phyloP scores from a whole-genome alignment of 2,329 filamentous ascomycete genomes.

The Cladosporium velox region DNA sequence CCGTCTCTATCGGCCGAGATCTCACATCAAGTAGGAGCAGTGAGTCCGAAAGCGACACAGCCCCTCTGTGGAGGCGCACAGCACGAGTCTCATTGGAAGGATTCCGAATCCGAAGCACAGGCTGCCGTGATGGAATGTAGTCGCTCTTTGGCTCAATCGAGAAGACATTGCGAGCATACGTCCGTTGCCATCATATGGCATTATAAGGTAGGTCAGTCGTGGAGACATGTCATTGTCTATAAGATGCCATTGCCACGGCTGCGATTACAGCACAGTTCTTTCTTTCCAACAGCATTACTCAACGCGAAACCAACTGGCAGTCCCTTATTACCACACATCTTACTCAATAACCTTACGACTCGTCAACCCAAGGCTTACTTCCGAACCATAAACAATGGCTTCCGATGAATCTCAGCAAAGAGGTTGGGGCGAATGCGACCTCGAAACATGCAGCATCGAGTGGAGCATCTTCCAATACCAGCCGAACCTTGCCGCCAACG shows the following conservation, averaged over 20 bases:
- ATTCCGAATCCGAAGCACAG: neutral
- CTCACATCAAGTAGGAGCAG: neutral
- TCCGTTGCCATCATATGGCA: neutral
- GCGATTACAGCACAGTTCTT: neutral
- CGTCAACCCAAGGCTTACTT: neutral
- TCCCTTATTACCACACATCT: neutral
- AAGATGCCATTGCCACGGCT: neutral
- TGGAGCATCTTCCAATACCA: slow-evolving; percentile 48
- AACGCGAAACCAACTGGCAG: neutral
- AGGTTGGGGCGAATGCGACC: slow-evolving; percentile 21
- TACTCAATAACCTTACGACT: neutral
- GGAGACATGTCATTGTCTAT: neutral
- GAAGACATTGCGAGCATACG: slow-evolving; percentile 5
- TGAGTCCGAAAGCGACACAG: neutral
- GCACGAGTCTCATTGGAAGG: neutral
- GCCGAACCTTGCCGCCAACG: slow-evolving; percentile 53
- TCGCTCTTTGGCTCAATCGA: neutral
- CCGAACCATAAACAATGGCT: neutral
- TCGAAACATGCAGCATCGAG: slow-evolving; percentile 24
- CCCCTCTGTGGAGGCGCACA: neutral
- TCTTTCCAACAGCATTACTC: neutral
- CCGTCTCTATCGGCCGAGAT: slow-evolving; percentile 3
- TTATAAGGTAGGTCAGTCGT: neutral
- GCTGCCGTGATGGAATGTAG: neutral
- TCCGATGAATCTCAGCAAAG: slow-evolving; percentile 11